A percentile compares a stretch with the other conserved stretches of the same genome.
These are phyloP conservation scores for Penicillium cinerascens DNA, from an alignment of 495 filamentous ascomycete genomes.

Conservation along the genomic window DNA sequence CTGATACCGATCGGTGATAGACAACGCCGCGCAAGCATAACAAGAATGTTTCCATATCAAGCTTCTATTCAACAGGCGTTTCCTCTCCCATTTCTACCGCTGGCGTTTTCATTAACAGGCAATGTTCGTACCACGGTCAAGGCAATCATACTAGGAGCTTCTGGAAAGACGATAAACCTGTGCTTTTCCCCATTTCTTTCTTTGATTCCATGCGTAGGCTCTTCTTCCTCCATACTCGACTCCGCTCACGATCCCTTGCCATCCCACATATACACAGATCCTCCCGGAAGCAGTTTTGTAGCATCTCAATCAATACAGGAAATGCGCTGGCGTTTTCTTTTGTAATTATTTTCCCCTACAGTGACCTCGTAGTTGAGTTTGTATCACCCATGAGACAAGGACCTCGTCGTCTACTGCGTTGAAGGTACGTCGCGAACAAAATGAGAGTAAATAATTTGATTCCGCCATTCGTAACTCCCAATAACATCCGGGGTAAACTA, in stretches of 20 bases:
- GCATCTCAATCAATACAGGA: slow-evolving; percentile 26
- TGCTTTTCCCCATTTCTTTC: neutral
- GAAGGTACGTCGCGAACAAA: neutral
- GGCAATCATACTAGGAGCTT: slow-evolving; percentile 16
- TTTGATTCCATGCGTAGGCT: neutral
- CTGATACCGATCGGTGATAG: slow-evolving; percentile 3
- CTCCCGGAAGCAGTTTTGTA: neutral
- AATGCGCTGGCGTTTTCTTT: slow-evolving; percentile 20
- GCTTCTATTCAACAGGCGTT: slow-evolving; percentile 2
- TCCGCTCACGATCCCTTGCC: neutral
- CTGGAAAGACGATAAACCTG: slow-evolving; percentile 25
- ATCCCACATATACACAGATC: neutral
- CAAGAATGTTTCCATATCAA: slow-evolving; percentile 5
- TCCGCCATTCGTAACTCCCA: slow-evolving; percentile 26
- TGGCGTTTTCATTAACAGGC: neutral
- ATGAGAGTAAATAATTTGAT: neutral
- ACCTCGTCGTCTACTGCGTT: neutral
- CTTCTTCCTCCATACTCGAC: neutral
- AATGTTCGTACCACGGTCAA: slow-evolving; percentile 5
- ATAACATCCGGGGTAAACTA: slow-evolving; percentile 5
- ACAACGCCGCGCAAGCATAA: slow-evolving; percentile 1
- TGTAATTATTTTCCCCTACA: neutral
- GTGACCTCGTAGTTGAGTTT: neutral
- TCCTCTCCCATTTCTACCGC: neutral
- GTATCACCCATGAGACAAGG: neutral